Evolutionary conservation across 2,329 filamentous ascomycete genomes (phyloP), one percentile per base, ranked within the genome.

Genomic region (Hymenoscyphus infarciens): DNA sequence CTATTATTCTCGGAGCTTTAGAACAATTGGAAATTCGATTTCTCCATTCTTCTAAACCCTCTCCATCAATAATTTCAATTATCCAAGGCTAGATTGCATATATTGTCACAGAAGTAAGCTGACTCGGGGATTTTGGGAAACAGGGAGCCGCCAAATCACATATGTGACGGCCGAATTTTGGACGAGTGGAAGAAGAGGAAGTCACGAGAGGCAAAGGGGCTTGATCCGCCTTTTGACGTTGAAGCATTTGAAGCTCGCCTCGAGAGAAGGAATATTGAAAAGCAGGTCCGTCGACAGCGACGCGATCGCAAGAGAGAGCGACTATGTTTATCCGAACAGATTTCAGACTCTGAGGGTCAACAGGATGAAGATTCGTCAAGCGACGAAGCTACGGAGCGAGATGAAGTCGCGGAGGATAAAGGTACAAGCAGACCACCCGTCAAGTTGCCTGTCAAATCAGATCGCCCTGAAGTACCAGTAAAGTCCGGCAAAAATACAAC

Each of bases 101-200:
- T 42, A 6, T n/a, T n/a, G 16, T 42, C 16, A 31, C 5, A 31
- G 29, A 31, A 22, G 42, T 11, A 22, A 27, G 8, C n/a, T 49
- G 42, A 22, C 16, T 49, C 8, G 25, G 19, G n/a, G n/a, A n/a
- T 45, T n/a, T 19, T 15, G 19, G n/a, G 10, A 11, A 11, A 11
- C 42, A 49, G 42, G 81, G 81, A 85, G 65, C 80, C 81, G 1
- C 70, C 69, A 19, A 73, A 75, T 1, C 74, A 75, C 55, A 80
- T 84, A 63, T 59, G 66, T 29, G 69, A 72, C 29, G 68, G 66
- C 11, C 77, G 74, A 0, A 69, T 84, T 22, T 45, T 71, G 7
- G 74, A 77, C 1, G 63, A 60, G 1, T 74, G 72, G 73, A 61
- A 56, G 74, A 71, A 59, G 54, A 67, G 67, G 59, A 69, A 69